Evolutionary conservation across 352 stramenopile species (phyloP).

Genomic region (Bremia lactucae): DNA sequence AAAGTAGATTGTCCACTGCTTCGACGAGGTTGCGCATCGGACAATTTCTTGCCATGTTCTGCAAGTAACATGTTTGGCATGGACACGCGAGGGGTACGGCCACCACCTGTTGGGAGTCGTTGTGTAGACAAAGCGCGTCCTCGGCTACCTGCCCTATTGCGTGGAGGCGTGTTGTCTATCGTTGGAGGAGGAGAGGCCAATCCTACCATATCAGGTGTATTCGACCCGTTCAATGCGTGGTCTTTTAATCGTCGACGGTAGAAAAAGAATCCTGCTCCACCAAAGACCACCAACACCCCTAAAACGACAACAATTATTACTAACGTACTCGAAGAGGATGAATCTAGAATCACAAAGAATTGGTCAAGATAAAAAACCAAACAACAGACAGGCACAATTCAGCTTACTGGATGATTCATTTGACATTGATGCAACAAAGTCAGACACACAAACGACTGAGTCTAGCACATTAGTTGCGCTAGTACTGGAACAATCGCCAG

Average conservation of each 20-base stretch:
- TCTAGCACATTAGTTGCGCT: conserved; percentile 37
- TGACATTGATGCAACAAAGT: conserved; percentile 7
- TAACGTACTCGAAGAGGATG: conserved; percentile 27
- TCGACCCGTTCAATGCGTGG: conserved; percentile 22
- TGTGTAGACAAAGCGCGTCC: conserved; percentile 24
- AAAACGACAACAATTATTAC: conserved; percentile 50
- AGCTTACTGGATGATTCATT: conserved; percentile 17
- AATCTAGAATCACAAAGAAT: no score
- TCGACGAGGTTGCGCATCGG: conserved; percentile 21
- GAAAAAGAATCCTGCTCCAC: conserved; percentile 31
- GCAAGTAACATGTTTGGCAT: conserved; percentile 24
- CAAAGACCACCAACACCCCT: conserved; percentile 36
- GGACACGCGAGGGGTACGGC: conserved; percentile 18
- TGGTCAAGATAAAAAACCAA: no score
- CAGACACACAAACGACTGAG: conserved; percentile 41
- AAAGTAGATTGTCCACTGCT: conserved; percentile 23
- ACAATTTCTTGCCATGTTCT: conserved; percentile 27
- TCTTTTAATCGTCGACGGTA: conserved; percentile 41
- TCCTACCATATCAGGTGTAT: conserved; percentile 24
- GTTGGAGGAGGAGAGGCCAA: conserved; percentile 22
- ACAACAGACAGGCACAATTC: no score
- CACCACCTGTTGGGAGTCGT: conserved; percentile 12
- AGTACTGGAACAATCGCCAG: conserved; percentile 23
- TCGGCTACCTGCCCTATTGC: conserved; percentile 17
- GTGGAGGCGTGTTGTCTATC: conserved; percentile 20